Conservation (phyloP, 2,329 filamentous ascomycete genomes). For the Teratosphaeria epicoccoides region DNA sequence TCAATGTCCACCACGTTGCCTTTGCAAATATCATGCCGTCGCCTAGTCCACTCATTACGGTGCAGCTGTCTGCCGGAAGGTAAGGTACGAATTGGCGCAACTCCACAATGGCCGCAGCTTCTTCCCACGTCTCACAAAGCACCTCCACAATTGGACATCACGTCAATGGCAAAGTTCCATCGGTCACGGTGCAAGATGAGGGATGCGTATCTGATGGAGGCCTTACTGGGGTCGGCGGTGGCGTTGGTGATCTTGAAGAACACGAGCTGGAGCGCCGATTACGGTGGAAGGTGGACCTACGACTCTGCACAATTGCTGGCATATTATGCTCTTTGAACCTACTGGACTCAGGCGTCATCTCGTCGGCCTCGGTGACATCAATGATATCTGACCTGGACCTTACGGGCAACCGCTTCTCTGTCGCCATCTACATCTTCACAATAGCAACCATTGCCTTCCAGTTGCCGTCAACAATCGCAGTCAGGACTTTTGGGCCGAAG, state of each 20-base stretch:
- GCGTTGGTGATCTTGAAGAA: neutral
- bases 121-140: neutral
- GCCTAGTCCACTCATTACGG: too few relatives aligned
- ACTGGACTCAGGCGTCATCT: conserved; percentile 59
- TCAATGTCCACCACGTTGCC: too few relatives aligned
- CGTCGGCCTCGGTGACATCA: conserved; percentile 57
- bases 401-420: conserved; percentile 55
- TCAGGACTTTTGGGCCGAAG: conserved; percentile 54
- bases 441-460: conserved; percentile 58
- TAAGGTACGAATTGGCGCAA: too few relatives aligned
- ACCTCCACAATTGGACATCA: neutral
- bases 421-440: conserved; percentile 65
- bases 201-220: neutral
- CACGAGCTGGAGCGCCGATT: conserved; percentile 27
- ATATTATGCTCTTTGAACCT: conserved; percentile 61
- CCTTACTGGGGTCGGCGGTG: neutral
- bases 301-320: conserved; percentile 60
- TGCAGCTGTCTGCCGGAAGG: too few relatives aligned
- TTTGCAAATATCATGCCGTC: too few relatives aligned
- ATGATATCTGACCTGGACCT: conserved; percentile 56
- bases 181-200: neutral
- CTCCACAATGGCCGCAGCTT: neutral
- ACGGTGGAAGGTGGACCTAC: conserved; percentile 54
- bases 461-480: conserved; percentile 56
- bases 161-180: neutral